phyloP scores from a whole-genome alignment of 176 grass and related monocot species.

The Cymbopogon citratus region DNA sequence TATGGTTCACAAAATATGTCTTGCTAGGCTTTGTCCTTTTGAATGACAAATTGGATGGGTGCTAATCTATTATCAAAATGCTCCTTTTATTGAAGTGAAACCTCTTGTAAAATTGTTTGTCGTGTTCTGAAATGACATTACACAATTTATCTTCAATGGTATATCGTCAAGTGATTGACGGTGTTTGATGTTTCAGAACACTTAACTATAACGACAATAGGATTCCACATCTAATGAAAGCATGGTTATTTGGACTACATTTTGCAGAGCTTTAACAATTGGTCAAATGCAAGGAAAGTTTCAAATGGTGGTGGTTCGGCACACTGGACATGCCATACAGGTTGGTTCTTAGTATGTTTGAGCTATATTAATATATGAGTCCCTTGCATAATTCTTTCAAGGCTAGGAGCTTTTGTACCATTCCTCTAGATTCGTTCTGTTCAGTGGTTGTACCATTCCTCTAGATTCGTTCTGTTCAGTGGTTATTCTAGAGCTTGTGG shows the following conservation, averaged over 20 bases:
- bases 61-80: not conserved
- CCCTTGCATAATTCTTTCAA: slow-evolving; percentile 8
- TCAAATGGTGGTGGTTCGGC: slow-evolving; percentile 80
- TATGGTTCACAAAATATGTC: not conserved
- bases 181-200: too few relatives aligned
- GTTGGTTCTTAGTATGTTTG: slow-evolving; percentile 41
- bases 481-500: not conserved
- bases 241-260: slow-evolving; percentile 3
- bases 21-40: not conserved
- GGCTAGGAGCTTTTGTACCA: not conserved
- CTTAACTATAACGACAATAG: too few relatives aligned
- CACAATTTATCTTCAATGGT: too few relatives aligned
- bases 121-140: not conserved
- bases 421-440: not conserved
- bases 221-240: too few relatives aligned
- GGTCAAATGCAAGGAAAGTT: slow-evolving; percentile 99
- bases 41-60: slow-evolving; percentile 1
- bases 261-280: slow-evolving; percentile 85
- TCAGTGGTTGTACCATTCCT: not conserved
- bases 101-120: slow-evolving; percentile 6
- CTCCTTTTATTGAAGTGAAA: not conserved
- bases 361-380: not conserved
- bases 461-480: not conserved
- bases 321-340: slow-evolving; percentile 98
- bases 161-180: too few relatives aligned